Evolutionary conservation across 2,329 filamentous ascomycete genomes (phyloP).

Genomic region (Elsinoe australis): DNA sequence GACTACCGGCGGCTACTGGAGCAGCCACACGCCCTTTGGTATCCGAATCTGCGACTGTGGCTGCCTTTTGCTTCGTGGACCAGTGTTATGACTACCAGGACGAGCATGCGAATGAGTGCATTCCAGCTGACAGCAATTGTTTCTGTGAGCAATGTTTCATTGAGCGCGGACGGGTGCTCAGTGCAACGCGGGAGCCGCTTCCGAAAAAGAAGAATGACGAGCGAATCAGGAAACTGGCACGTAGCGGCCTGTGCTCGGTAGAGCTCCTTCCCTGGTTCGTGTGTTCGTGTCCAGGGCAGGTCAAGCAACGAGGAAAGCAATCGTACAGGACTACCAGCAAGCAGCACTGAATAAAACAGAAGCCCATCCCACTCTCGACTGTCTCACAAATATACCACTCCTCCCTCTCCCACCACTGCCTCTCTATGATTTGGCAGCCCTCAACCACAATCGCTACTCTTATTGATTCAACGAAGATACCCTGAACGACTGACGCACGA

Average conservation of each 20-base stretch:
- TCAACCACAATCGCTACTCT: slow-evolving; percentile 11
- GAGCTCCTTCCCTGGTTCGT: slow-evolving; percentile 11
- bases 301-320: neutral
- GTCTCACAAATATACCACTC: slow-evolving; percentile 4
- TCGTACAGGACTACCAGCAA: neutral
- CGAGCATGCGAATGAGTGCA: neutral
- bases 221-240: neutral
- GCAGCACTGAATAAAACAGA: slow-evolving; percentile 4
- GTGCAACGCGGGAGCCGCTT: neutral
- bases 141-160: neutral
- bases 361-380: neutral
- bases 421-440: slow-evolving; percentile 2
- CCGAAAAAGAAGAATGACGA: slow-evolving; percentile 12
- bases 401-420: neutral
- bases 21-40: slow-evolving; percentile 12
- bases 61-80: neutral
- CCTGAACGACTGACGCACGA: slow-evolving; percentile 14
- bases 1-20: slow-evolving; percentile 14
- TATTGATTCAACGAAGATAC: slow-evolving; percentile 15
- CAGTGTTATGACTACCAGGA: neutral
- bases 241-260: neutral
- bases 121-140: neutral
- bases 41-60: neutral
- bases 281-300: neutral
- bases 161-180: neutral